Evolutionary conservation across 192 early-diverging fungal genomes (phyloP), one percentile per base, ranked within the genome.

Genomic region (Linnemannia hyalina): DNA sequence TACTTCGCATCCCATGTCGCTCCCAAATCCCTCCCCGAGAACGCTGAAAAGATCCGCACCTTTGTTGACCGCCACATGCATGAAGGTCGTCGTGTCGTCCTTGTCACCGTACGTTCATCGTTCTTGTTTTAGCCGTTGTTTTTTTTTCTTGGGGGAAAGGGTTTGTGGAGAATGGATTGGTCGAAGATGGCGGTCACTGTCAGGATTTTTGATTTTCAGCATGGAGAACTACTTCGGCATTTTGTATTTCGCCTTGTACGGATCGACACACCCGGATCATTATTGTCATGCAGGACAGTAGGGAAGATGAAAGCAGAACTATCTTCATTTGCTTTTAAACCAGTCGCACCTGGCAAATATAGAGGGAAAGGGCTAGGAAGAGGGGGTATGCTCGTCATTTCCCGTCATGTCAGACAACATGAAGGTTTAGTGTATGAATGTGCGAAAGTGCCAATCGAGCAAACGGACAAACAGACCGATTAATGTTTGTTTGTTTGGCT

Each of bases 1-100:
- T 98, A 95, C 83, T 98, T 98, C 89, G 89, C 91, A 73, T 91
- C 89, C 41, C 92, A 96, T 78, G 83, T 77, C 42, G 88, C 95
- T 18, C 97, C 97, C 44, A 74, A 88, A 46, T 92, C 93, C 77
- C 79, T 97, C 35, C 75, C 89, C 20, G 90, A 91, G 47, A 91
- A 92, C 38, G 94, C 94, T 54, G 75, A 74, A 68, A 90, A 90
- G 54, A 83, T 95, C 2, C 87, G 82, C 38, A 90, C 83, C 57
- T 95, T 96, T 86, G 90, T 96, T 4, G 82, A 79, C 18, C 68
- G 82, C 55, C 94, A 95, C 82, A 68, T 82, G 55, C 77, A 73
- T 8, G 74, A 77, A 49, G 84, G 89, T 36, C 93, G 91, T 49
- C 90, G 92, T 29, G 91, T 98, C n/a, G 97, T 96, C n/a, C 93